Evolutionary conservation across 768 basidiomycete genomes (phyloP), one percentile per base, ranked within the genome.

Genomic region (Tylopilus sp.): DNA sequence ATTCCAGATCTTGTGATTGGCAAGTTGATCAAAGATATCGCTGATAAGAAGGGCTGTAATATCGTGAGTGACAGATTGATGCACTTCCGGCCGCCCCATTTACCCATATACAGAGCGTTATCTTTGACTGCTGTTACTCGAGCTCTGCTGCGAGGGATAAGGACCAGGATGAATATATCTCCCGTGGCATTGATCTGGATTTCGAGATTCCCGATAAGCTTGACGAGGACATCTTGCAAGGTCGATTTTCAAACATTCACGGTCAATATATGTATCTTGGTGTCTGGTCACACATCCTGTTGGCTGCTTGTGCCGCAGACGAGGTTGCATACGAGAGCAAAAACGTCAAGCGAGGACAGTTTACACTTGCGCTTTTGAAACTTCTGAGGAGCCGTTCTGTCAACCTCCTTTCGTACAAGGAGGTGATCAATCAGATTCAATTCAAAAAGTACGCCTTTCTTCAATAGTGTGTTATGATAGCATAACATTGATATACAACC

Each of bases 121-220:
- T 79, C 40, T 62, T 79, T 6, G 77, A 78, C 47, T 77, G 77
- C 42, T 79, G 77, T 55, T 64, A 69, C 55, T 74, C 77, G 6
- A 73, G 64, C 1, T 72, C 74, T 1, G 63, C 71, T 10, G 69
- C 63, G 11, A 67, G 75, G 12, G 21, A 47, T 15, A 6, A 12
- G 5, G 30, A 26, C n/a, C 9, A 26, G 18, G 10, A 51, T n/a
- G 47, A n/a, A 40, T 55, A 48, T 21, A 17, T 35, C 1, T 35
- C 52, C 44, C 62, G 62, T 1, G 26, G 30, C 1, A 47, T 56
- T 7, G 2, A 43, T 13, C 38, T 64, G 6, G 15, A 50, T 12
- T 11, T n/a, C 13, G 6, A 6, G 18, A 35, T 64, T 21, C 50
- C 48, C 1, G 36, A 50, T 10, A 41, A 58, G 11, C 59, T 66